phyloP scores from a whole-genome alignment of 2,329 filamentous ascomycete species.

The Phialophora chinensis region DNA sequence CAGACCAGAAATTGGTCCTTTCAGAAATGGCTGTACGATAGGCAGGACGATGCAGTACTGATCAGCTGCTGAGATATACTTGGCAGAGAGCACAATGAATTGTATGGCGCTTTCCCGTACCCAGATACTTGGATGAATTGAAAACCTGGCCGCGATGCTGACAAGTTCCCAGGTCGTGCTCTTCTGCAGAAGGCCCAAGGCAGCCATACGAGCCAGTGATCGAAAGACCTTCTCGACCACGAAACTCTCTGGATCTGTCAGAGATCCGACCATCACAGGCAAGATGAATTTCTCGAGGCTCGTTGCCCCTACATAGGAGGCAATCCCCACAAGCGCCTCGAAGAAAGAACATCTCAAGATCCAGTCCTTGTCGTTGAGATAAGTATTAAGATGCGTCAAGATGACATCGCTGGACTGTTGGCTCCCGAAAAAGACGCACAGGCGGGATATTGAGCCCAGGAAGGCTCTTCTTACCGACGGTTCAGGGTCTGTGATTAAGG shows the following conservation, averaged over 20 bases:
- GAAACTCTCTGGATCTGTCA: conserved; percentile 91
- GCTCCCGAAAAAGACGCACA: conserved; percentile 94
- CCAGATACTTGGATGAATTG: conserved; percentile 94
- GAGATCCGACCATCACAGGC: conserved; percentile 91
- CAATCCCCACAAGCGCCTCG: conserved; percentile 90
- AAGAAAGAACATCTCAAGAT: conserved; percentile 96
- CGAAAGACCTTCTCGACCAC: conserved; percentile 90
- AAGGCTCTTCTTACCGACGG: conserved; percentile 88
- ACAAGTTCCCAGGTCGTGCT: conserved; percentile 86
- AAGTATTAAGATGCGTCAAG: conserved; percentile 93
- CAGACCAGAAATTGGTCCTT: conserved; percentile 71
- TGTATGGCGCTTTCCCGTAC: conserved; percentile 87
- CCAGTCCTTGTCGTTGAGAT: conserved; percentile 96
- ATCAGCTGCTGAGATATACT: conserved; percentile 78
- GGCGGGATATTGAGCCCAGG: conserved; percentile 83
- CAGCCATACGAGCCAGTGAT: conserved; percentile 85
- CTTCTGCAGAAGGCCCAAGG: conserved; percentile 83
- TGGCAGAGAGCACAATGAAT: conserved; percentile 78
- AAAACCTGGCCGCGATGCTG: conserved; percentile 80
- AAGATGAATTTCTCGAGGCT: conserved; percentile 94
- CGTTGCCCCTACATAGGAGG: conserved; percentile 84
- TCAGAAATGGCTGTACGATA: conserved; percentile 80
- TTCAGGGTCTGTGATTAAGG: conserved; percentile 84
- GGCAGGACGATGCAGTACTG: conserved; percentile 82
- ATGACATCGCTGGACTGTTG: conserved; percentile 95